Base-by-base conservation (phyloP, 2,329 filamentous ascomycete genomes). In the Cordyceps militaris region DNA sequence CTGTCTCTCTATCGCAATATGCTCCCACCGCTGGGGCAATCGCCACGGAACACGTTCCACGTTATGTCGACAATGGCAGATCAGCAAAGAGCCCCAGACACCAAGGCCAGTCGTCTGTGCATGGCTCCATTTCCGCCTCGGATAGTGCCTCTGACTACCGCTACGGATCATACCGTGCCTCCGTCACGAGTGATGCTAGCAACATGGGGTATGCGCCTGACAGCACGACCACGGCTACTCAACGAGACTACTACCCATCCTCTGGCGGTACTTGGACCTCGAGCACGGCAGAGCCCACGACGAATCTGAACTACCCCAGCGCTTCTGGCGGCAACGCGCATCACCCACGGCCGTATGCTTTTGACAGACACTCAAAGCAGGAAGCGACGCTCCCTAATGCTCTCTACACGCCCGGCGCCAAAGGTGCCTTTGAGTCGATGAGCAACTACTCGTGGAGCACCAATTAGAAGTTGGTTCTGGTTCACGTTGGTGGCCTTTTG, bases 361-460 rank as follows among this genome's bases (percentile, higher is more conserved):
- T 77, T 55, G 77, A 80, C 38, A 73, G 70, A 14, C 67, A 69
- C 59, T 34, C 62, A 23, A 64, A 71, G 63, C 61, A 69, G 7
- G 70, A 73, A 16, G 66, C 72, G 28, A 71, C 74, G 11, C 70
- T 76, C 14, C 70, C 73, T 14, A 38, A 28, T 3, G 59, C 56
- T 6, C 66, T 71, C 24, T 79, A 79, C 58, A 71, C 66, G 26
- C 69, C 70, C 43, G 69, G 67, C 13, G 63, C 71, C 30, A 68
- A 74, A 47, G 73, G 73, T 19, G 79, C 79, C 14, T 79, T 78
- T 59, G 76, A 77, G 56, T 72, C 71, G 50, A 73, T 82, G 68
- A 78, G 75, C 66, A 78, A 82, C 65, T 84, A 84, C 66, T 81
- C 79, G 32, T 84, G 81, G 81, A 81, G 76, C 62, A 71, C 75